Base-by-base conservation (phyloP, 2,329 filamentous ascomycete species). In the Colletotrichum kahawae region DNA sequence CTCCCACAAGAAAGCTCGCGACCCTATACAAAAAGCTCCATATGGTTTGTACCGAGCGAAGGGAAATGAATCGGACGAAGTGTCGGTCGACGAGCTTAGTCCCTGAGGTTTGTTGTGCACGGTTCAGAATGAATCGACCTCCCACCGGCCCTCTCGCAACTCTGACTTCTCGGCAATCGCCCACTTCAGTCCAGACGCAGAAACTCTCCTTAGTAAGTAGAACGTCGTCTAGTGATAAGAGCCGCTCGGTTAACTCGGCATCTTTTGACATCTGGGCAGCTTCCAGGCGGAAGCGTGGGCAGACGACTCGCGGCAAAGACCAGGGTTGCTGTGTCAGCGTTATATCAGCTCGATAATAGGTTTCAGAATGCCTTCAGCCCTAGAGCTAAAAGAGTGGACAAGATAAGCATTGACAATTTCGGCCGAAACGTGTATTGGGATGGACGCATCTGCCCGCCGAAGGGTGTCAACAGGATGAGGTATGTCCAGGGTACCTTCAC, bases 391-490 rank as follows among this genome's bases (percentile, higher is more conserved):
- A 59, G 43, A 48, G 43, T 48, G 43, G n/a, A 21, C 18, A 27
- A 59, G 9, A 18, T 31, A 8, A 59, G 14, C 56, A 31, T 31
- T 29, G n/a, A 29, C 56, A 1, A 31, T 59, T 29, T 90, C 90
- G 81, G 60, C 31, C 21, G 33, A 63, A 36, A 36, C 21, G 33
- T 48, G 43, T 48, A 48, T n/a, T 21, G 43, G 43, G n/a, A 21
- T 48, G 2, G 43, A 48, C 1, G n/a, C n/a, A 7, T n/a, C 12
- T 48, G 43, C 43, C 5, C 1, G 43, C 43, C 43, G 43, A 48
- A 48, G n/a, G 43, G 43, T 48, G 43, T 21, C 43, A 48, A 48
- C 43, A 21, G 43, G n/a, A 21, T 48, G n/a, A 13, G 4, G 13
- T n/a, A 48, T 48, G 43, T 21, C 43, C 0, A 48, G 43, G 43